A percentile compares a stretch with the other conserved stretches of the same genome.
These are phyloP conservation scores for Xylariaceae sp. DNA, from an alignment of 2,329 filamentous ascomycete species.

Conservation along the genomic window DNA sequence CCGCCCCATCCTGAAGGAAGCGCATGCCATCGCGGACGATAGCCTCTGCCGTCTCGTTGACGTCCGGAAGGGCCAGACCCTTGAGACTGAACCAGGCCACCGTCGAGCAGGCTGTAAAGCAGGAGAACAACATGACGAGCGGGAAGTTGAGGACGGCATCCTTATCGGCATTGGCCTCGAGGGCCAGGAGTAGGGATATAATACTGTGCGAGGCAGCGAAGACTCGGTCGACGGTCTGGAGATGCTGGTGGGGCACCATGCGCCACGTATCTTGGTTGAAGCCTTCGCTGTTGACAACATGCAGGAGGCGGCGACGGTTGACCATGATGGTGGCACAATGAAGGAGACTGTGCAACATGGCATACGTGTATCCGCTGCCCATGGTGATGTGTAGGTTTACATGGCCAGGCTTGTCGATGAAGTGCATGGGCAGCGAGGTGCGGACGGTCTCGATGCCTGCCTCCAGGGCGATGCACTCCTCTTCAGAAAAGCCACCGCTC, in stretches of 20 bases:
- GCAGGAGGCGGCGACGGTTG: conserved; percentile 50
- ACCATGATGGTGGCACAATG: conserved; percentile 56
- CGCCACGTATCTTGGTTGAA: conserved; percentile 50
- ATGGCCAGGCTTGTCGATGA: conserved; percentile 53
- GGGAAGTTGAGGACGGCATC: conserved; percentile 53
- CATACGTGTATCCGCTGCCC: conserved; percentile 55
- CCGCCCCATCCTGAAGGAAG: conserved; percentile 50
- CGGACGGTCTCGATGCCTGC: conserved; percentile 49
- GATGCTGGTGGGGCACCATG: conserved; percentile 39
- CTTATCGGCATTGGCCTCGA: conserved; percentile 50
- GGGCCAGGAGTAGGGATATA: conserved; percentile 45
- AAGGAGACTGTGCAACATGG: conserved; percentile 54
- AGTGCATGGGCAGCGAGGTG: conserved; percentile 48
- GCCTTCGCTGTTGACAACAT: conserved; percentile 44
- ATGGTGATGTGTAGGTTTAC: conserved; percentile 57
- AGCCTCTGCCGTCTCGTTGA: conserved; percentile 47
- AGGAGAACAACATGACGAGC: conserved; percentile 56
- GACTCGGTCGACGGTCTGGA: conserved; percentile 46
- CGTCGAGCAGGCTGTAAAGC: conserved; percentile 53
- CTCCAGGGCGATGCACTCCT: conserved; percentile 43
- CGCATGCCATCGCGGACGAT: conserved; percentile 53
- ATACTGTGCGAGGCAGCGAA: conserved; percentile 53
- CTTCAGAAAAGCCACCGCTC: conserved; percentile 45
- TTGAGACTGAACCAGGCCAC: conserved; percentile 57
- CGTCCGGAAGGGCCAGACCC: conserved; percentile 48